These are phyloP conservation scores for Didymellaceae sp. DNA, from an alignment of 2,329 filamentous ascomycete genomes.

Conservation along the genomic window DNA sequence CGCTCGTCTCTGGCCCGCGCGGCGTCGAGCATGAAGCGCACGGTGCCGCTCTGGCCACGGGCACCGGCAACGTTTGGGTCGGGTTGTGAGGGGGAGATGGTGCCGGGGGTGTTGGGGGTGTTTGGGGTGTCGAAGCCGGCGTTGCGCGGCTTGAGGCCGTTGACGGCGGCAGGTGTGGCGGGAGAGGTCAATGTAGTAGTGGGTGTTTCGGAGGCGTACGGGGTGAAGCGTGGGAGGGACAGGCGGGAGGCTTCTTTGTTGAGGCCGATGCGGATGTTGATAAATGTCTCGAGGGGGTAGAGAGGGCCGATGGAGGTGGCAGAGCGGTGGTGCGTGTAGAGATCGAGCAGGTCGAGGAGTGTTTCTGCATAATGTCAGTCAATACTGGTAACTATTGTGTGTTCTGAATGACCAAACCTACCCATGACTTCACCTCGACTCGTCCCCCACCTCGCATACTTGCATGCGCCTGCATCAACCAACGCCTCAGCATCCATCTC, in stretches of 20 bases:
- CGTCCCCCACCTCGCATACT: slow-evolving; percentile 55
- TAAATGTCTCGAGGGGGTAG: slow-evolving; percentile 78
- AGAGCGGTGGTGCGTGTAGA: slow-evolving; percentile 85
- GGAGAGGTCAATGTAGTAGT: slow-evolving; percentile 12
- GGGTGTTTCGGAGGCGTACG: slow-evolving; percentile 43
- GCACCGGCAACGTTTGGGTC: slow-evolving; percentile 48
- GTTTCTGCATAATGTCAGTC: slow-evolving; percentile 67
- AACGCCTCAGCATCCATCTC: slow-evolving; percentile 61
- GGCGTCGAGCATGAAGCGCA: slow-evolving; percentile 87
- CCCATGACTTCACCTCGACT: slow-evolving; percentile 56
- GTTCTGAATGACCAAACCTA: slow-evolving; percentile 12
- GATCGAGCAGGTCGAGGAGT: slow-evolving; percentile 85
- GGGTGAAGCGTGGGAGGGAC: slow-evolving; percentile 67
- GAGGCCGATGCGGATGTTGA: slow-evolving; percentile 83
- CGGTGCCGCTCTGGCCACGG: slow-evolving; percentile 70
- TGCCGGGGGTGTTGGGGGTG: slow-evolving; percentile 55
- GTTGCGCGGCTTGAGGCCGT: slow-evolving; percentile 40
- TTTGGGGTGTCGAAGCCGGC: slow-evolving; percentile 44
- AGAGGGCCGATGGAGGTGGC: slow-evolving; percentile 75
- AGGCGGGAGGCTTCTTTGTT: slow-evolving; percentile 78
- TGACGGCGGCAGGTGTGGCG: slow-evolving; percentile 22
- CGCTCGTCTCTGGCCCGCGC: slow-evolving; percentile 76
- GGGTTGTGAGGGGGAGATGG: slow-evolving; percentile 47
- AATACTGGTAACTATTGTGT: background rate
- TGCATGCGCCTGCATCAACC: slow-evolving; percentile 51